These are phyloP conservation scores for Myxozyma geophila DNA, from an alignment of 805 yeast species.

Conservation along the genomic window DNA sequence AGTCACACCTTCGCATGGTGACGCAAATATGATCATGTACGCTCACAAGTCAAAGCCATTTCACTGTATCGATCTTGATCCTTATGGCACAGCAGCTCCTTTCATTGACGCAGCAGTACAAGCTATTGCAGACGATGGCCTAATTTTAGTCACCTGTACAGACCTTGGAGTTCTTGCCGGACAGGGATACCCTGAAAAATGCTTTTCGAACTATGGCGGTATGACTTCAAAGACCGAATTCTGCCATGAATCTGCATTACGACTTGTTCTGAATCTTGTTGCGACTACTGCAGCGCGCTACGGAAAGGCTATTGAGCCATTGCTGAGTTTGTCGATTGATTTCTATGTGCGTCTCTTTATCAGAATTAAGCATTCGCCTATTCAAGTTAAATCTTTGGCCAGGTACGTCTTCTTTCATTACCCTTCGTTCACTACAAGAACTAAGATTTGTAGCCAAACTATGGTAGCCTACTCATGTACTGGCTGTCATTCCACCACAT, in stretches of 20 bases:
- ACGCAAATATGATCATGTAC: conserved; percentile 87
- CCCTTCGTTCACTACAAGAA: not conserved
- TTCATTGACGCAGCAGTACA: conserved; percentile 92
- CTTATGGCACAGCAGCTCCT: conserved; percentile 97
- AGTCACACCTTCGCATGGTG: conserved; percentile 76
- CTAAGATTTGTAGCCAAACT: conserved; percentile 54
- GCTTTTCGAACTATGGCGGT: conserved; percentile 94
- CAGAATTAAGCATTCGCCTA: conserved; percentile 75
- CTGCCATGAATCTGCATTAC: conserved; percentile 89
- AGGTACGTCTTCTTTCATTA: conserved; percentile 12
- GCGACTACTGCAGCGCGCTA: conserved; percentile 87
- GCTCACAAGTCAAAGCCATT: conserved; percentile 49
- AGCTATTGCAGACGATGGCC: conserved; percentile 79
- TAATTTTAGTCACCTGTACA: conserved; percentile 90
- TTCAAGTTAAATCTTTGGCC: conserved; percentile 77
- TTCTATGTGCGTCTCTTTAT: conserved; percentile 89
- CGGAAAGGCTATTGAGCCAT: conserved; percentile 84
- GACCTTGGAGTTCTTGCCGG: conserved; percentile 97
- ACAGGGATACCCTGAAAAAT: conserved; percentile 93
- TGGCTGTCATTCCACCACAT: conserved; percentile 76
- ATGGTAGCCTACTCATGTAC: conserved; percentile 82
- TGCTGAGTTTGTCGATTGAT: conserved; percentile 83
- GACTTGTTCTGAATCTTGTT: conserved; percentile 78
- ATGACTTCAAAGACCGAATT: conserved; percentile 78
- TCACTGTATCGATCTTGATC: conserved; percentile 92